Base-by-base conservation (phyloP, 192 early-diverging fungal genomes). In the Coemansia sp. region DNA sequence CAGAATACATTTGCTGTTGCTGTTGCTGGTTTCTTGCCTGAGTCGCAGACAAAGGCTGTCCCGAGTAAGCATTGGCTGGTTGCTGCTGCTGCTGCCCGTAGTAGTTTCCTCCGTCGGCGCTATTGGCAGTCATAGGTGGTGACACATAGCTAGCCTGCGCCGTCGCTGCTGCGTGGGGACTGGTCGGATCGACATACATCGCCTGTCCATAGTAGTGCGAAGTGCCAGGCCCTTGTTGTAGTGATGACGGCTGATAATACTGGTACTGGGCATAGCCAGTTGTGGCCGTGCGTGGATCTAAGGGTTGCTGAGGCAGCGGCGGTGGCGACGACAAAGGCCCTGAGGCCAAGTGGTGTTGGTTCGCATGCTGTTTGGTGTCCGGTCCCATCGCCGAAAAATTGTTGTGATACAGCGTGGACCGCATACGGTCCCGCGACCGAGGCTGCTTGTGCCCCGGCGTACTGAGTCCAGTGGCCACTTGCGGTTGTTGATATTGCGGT, bases 341-440 rank as follows among this genome's bases (percentile, higher is more conserved):
- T 0, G 61, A 40, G 1, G 57, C 56, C 50, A 40, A 50, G 17
- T 32, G 33, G 43, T n/a, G 60, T 33, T 21, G 21, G 40, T 52
- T 21, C 26, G 33, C 21, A 1, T 46, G 48, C 62, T 52, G 68
- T 55, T 44, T 26, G 26, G 26, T 50, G 26, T 70, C 44, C 18
- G 52, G 8, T 8, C 38, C 54, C 37, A 60, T n/a, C 21, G 63
- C 40, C n/a, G 76, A 24, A 39, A 72, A 60, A 55, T 19, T 58
- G 56, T 72, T 70, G 39, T 78, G 62, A 48, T 78, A 70, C 54
- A 78, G 65, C 2, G 76, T 78, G 19, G 76, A 78, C 35, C 76
- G 76, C 76, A 78, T 72, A 8, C 76, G 76, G 48, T 78, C 76
- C 43, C 76, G 43, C 24, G 76, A 78, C 33, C 76, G 61, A 21